Evolutionary conservation across 257 asterid genomes (phyloP).

Genomic region (Plantago elongata): DNA sequence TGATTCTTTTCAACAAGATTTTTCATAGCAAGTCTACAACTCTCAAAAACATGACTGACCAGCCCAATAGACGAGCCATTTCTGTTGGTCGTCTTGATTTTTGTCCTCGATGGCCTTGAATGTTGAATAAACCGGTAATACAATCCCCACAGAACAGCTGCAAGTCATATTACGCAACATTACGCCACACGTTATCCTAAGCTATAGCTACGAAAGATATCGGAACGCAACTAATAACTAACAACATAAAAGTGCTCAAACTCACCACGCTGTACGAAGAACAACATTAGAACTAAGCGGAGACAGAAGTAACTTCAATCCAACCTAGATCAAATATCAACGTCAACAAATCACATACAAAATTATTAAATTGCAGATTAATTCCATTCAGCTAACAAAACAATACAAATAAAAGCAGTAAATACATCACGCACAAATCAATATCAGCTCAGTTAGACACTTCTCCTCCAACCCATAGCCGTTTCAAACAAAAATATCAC

Average conservation of each 20-base stretch:
- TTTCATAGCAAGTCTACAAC: background rate
- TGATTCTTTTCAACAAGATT: background rate
- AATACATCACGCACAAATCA: background rate
- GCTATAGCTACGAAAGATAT: too few relatives aligned
- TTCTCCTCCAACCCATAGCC: too few relatives aligned
- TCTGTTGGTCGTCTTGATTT: conserved; percentile 61
- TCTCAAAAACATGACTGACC: conserved; percentile 41
- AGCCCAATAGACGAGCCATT: conserved; percentile 97
- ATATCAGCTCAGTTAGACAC: too few relatives aligned
- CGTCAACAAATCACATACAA: conserved; percentile 10
- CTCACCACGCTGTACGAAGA: conserved; percentile 85
- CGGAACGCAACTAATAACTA: background rate
- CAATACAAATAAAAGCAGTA: background rate
- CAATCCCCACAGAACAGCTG: conserved; percentile 90
- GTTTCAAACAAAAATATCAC: too few relatives aligned
- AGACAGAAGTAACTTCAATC: conserved; percentile 57
- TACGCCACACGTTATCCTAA: too few relatives aligned
- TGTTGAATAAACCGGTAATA: conserved; percentile 88
- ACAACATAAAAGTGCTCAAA: background rate
- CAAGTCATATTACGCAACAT: background rate
- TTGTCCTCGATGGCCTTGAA: conserved; percentile 87
- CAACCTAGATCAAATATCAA: conserved; percentile 49
- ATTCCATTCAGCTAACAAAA: conserved; percentile 6
- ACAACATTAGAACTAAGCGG: conserved; percentile 79
- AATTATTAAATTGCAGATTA: conserved; percentile 8